Percentiles rank a stretch among this genome's conserved stretches.
phyloP scores from a whole-genome alignment of 768 basidiomycete genomes.

The Dentipellis sp. region DNA sequence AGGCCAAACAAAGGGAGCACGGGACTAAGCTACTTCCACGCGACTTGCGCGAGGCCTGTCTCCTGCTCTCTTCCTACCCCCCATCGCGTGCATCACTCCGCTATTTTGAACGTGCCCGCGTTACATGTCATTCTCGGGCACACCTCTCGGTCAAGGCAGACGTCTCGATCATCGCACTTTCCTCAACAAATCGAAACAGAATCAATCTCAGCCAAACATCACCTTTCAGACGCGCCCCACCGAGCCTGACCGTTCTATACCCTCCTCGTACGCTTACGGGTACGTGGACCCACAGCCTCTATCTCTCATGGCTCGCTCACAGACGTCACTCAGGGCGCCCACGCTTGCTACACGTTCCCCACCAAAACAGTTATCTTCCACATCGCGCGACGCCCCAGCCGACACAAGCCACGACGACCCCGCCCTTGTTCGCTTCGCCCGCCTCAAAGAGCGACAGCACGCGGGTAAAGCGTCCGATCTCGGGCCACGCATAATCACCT shows the following conservation, averaged over 20 bases:
- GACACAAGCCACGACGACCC: conserved; percentile 25
- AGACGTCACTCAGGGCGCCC: conserved; percentile 38
- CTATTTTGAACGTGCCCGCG: conserved; percentile 3
- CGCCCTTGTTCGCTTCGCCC: conserved; percentile 38
- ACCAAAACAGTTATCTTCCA: conserved; percentile 36
- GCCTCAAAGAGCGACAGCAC: conserved; percentile 36
- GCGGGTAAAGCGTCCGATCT: conserved; percentile 13
- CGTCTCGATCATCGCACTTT: conserved; percentile 77
- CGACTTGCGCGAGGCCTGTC: not conserved
- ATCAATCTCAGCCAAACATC: conserved; percentile 22
- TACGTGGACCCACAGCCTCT: conserved; percentile 26
- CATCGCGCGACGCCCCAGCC: conserved; percentile 22
- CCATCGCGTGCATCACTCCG: not conserved
- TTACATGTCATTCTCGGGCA: conserved; percentile 81
- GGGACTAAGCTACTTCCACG: not conserved
- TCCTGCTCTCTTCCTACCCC: not conserved
- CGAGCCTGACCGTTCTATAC: conserved; percentile 26
- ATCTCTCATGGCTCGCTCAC: conserved; percentile 14
- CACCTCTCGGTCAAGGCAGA: conserved; percentile 78
- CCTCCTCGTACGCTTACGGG: conserved; percentile 67
- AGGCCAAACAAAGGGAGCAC: not conserved
- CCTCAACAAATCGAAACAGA: conserved; percentile 47
- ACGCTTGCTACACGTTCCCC: conserved; percentile 49
- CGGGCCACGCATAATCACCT: conserved; percentile 22
- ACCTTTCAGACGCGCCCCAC: conserved; percentile 18